A percentile compares a stretch with the other conserved stretches of the same genome.
phyloP scores from a whole-genome alignment of 225 moss, liverwort and hornwort genomes.

The Ulota crispa region DNA sequence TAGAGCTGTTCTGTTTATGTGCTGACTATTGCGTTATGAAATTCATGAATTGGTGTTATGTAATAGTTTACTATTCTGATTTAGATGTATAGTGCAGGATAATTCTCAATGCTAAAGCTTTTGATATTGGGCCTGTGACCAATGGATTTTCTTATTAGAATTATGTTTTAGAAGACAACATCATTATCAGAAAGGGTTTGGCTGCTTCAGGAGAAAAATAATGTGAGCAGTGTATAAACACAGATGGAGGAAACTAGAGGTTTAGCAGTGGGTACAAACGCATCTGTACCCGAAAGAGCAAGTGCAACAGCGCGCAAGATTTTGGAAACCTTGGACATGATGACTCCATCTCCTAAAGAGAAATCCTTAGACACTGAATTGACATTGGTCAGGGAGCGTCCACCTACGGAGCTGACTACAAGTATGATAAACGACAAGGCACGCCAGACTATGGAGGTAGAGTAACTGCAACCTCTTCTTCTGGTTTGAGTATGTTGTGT shows the following conservation, averaged over 20 bases:
- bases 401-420: conserved; percentile 69
- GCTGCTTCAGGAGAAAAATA: conserved; percentile 28
- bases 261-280: conserved; percentile 23
- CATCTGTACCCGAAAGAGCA: conserved; percentile 44
- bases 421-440: conserved; percentile 95
- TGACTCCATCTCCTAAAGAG: conserved; percentile 89
- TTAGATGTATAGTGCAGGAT: background rate
- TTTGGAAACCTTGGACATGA: conserved; percentile 90
- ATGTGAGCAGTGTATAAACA: conserved; percentile 6
- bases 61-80: background rate
- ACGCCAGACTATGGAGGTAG: conserved; percentile 80
- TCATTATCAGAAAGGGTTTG: background rate
- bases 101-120: background rate
- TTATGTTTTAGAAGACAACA: background rate
- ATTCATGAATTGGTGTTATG: background rate
- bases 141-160: background rate
- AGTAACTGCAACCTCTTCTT: background rate
- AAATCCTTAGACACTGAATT: conserved; percentile 82
- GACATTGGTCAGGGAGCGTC: conserved; percentile 68
- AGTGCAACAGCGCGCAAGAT: conserved; percentile 97
- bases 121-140: background rate
- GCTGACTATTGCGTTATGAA: background rate
- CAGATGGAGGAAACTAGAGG: conserved; percentile 39
- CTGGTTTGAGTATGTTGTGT: background rate
- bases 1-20: background rate